These are phyloP conservation scores for Toxicodendron radicans DNA, from an alignment of 345 rosid genomes.

Conservation along the genomic window DNA sequence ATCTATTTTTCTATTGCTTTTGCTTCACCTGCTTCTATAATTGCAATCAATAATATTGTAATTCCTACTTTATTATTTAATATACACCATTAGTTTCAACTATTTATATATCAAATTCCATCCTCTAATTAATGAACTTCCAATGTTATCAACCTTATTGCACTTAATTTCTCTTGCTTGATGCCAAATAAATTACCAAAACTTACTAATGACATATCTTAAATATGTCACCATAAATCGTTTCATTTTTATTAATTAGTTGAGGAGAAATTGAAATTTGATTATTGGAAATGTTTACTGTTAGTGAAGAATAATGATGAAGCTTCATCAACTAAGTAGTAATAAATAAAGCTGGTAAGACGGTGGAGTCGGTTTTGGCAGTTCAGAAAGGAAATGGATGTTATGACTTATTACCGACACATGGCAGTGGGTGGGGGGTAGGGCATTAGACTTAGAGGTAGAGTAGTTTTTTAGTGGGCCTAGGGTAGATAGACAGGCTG, in stretches of 20 bases:
- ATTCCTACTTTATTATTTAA: too few relatives aligned
- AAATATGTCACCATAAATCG: too few relatives aligned
- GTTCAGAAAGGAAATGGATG: conserved; percentile 12
- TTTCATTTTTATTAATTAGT: too few relatives aligned
- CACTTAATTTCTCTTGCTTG: too few relatives aligned
- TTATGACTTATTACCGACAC: conserved; percentile 39
- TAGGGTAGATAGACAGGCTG: conserved; percentile 45
- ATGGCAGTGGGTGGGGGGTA: conserved; percentile 27
- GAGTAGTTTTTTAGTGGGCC: conserved; percentile 16
- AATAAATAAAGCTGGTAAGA: conserved; percentile 12
- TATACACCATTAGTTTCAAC: not conserved
- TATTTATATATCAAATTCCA: not conserved
- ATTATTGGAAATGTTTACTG: too few relatives aligned
- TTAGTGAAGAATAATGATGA: not conserved
- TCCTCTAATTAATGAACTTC: not conserved
- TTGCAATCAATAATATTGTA: too few relatives aligned
- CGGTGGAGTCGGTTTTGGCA: conserved; percentile 41
- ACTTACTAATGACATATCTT: too few relatives aligned
- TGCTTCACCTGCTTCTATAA: too few relatives aligned
- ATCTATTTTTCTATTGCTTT: too few relatives aligned
- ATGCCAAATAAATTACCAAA: too few relatives aligned
- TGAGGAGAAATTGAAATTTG: too few relatives aligned
- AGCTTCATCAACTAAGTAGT: not conserved
- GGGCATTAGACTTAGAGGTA: conserved; percentile 29
- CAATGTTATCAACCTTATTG: too few relatives aligned